phyloP scores from a whole-genome alignment of 768 basidiomycete species.

The Leccinum ochraceum region DNA sequence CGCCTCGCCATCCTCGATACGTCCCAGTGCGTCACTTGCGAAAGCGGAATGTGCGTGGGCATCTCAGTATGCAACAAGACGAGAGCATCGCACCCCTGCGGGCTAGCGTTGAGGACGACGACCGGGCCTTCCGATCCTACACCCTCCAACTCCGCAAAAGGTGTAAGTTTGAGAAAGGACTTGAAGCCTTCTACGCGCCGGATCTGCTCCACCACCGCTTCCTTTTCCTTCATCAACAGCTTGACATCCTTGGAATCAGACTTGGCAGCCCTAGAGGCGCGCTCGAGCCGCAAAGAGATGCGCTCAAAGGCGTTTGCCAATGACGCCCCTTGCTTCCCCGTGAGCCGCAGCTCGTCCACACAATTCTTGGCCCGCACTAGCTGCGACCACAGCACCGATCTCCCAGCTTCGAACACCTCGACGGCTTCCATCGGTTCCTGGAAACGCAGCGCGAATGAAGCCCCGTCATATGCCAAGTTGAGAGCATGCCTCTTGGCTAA shows the following conservation, averaged over 20 bases:
- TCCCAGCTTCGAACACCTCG: constrained; percentile 33
- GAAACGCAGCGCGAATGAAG: constrained; percentile 28
- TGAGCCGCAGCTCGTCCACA: constrained; percentile 29
- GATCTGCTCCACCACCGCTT: constrained; percentile 29
- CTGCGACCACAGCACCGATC: constrained; percentile 38
- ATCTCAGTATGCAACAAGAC: constrained; percentile 15
- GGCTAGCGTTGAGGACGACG: constrained; percentile 35
- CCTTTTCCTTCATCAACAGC: constrained; percentile 28
- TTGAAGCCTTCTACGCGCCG: constrained; percentile 34
- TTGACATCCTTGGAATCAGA: constrained; percentile 19
- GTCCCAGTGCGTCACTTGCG: constrained; percentile 16
- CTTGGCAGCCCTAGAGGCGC: constrained; percentile 8
- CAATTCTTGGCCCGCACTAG: constrained; percentile 26
- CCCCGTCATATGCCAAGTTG: constrained; percentile 29
- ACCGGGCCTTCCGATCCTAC: constrained; percentile 37
- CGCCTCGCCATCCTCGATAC: constrained; percentile 23
- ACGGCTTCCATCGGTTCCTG: constrained; percentile 28
- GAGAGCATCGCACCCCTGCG: constrained; percentile 24
- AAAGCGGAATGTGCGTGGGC: constrained; percentile 25
- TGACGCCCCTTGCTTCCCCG: constrained; percentile 18
- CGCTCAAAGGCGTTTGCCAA: constrained; percentile 26
- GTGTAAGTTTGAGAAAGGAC: constrained; percentile 28
- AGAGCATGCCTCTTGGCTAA: constrained; percentile 13
- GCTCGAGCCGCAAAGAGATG: constrained; percentile 19
- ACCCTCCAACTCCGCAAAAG: constrained; percentile 28